Evolutionary conservation across 2,329 filamentous ascomycete genomes (phyloP).

Genomic region (Trichoderma atrobrunneum): DNA sequence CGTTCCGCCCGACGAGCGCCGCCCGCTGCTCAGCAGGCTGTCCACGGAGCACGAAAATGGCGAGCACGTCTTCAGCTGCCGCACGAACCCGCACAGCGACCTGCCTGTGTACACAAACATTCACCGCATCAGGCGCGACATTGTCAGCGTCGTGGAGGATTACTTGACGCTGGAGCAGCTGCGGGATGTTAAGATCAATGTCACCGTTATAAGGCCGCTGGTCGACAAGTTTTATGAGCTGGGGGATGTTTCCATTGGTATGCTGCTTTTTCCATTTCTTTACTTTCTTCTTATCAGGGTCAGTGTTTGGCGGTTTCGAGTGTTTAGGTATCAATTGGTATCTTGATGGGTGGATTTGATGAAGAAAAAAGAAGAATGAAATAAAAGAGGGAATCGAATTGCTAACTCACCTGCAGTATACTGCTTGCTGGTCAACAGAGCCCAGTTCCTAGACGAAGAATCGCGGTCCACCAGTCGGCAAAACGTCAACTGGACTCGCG

Average conservation of each 20-base stretch:
- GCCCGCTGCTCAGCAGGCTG: conserved; percentile 35
- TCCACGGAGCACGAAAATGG: conserved; percentile 32
- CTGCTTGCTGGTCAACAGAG: conserved; percentile 77
- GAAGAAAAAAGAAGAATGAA: neutral
- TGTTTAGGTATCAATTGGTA: neutral
- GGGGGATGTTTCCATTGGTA: conserved; percentile 74
- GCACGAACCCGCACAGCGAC: conserved; percentile 56
- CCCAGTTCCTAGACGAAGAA: conserved; percentile 77
- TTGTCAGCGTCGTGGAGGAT: conserved; percentile 61
- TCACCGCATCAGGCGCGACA: conserved; percentile 65
- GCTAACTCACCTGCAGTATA: conserved; percentile 54
- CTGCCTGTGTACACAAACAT: conserved; percentile 76
- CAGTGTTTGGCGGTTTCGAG: neutral
- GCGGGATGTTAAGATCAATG: conserved; percentile 76
- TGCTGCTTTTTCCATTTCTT: neutral
- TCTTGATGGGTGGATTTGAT: neutral
- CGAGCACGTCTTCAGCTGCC: conserved; percentile 49
- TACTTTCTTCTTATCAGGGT: neutral
- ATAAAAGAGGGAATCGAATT: neutral
- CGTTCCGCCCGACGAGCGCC: conserved; percentile 33
- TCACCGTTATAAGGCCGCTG: conserved; percentile 72
- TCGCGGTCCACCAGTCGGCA: conserved; percentile 72
- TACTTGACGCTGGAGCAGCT: conserved; percentile 70
- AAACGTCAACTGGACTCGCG: conserved; percentile 76
- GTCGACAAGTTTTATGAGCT: conserved; percentile 81